These are phyloP conservation scores for Chytridium lagenaria DNA, from an alignment of 371 early-diverging fungal genomes.

Conservation along the genomic window DNA sequence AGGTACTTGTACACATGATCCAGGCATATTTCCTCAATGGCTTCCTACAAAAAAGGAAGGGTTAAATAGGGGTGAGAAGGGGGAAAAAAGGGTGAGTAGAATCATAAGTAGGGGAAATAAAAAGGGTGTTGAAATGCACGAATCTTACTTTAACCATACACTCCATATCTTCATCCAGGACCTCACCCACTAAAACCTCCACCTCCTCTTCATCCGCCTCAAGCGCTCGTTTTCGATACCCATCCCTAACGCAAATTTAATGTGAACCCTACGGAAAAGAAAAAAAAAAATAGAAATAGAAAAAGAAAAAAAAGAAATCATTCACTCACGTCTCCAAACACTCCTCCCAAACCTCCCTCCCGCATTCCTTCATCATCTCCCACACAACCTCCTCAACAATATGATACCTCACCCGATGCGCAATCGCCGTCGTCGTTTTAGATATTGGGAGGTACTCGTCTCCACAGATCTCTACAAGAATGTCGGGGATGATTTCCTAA, in stretches of 20 bases:
- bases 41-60: not conserved
- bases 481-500: conserved; percentile 9
- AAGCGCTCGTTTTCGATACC: not conserved
- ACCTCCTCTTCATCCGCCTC: not conserved
- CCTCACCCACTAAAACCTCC: not conserved
- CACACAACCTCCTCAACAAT: conserved; percentile 3
- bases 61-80: too few species aligned
- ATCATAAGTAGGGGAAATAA: too few species aligned
- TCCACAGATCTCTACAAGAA: conserved; percentile 12
- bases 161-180: not conserved
- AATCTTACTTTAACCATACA: not conserved
- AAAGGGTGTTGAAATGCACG: too few species aligned
- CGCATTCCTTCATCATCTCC: not conserved
- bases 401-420: conserved; percentile 3
- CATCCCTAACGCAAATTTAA: not conserved
- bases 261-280: not conserved
- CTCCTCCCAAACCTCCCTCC: conserved; percentile 7
- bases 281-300: not conserved
- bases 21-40: not conserved
- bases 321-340: not conserved
- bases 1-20: not conserved
- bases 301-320: not conserved
- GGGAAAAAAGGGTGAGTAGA: too few species aligned
- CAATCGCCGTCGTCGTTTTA: not conserved
- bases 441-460: conserved; percentile 7